A percentile compares a stretch with the other conserved stretches of the same genome.
Conservation (phyloP, 257 asterid genomes). For the Ilex aquifolium region DNA sequence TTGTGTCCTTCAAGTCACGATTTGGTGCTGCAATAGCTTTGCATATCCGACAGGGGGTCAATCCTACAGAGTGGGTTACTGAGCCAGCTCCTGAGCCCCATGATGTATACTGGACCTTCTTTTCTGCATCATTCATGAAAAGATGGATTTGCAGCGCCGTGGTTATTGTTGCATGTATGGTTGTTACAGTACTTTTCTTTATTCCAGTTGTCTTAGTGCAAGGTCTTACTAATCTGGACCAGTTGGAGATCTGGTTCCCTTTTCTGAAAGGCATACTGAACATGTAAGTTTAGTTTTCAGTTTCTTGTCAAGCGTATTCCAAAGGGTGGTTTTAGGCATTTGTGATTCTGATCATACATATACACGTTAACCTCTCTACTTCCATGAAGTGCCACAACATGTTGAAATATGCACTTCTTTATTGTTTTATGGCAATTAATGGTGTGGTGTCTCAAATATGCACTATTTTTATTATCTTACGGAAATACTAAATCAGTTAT, state of each 20-base stretch:
- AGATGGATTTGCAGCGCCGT: constrained; percentile 68
- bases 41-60: constrained; percentile 68
- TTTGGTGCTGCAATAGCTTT: constrained; percentile 67
- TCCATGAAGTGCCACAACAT: too few relatives aligned
- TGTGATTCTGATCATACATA: too few relatives aligned
- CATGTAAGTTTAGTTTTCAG: constrained; percentile 40
- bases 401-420: too few relatives aligned
- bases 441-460: too few relatives aligned
- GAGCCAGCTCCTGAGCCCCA: constrained; percentile 93
- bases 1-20: constrained; percentile 89
- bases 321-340: too few relatives aligned
- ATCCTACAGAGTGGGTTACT: constrained; percentile 87
- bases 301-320: too few relatives aligned
- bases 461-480: background rate
- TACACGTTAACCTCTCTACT: too few relatives aligned
- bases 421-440: too few relatives aligned
- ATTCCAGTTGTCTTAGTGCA: constrained; percentile 83
- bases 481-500: constrained; percentile 12
- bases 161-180: constrained; percentile 48
- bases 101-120: constrained; percentile 96
- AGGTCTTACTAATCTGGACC: constrained; percentile 91
- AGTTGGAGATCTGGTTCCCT: constrained; percentile 77
- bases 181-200: constrained; percentile 62
- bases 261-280: constrained; percentile 60
- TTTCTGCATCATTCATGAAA: constrained; percentile 68